Percentiles rank a stretch among this genome's conserved stretches.
phyloP scores from a whole-genome alignment of 305 asterid genomes.

The Rubia tinctorum region DNA sequence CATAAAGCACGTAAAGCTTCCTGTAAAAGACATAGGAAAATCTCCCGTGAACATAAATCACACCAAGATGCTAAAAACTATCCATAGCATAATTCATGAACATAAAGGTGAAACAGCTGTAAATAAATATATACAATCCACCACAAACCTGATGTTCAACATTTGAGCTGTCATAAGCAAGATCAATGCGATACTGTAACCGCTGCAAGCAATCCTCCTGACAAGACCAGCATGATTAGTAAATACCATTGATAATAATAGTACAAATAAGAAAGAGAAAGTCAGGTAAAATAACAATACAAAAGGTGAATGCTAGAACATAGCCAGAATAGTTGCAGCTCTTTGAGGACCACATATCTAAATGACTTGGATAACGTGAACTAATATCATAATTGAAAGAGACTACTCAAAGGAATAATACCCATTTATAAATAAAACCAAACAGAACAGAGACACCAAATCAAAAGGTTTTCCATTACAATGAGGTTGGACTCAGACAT shows the following conservation, averaged over 20 bases:
- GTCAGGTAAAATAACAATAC: slow-evolving; percentile 1
- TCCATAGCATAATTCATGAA: slow-evolving; percentile 6
- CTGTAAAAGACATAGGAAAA: slow-evolving; percentile 33
- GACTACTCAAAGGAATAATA: too few species aligned
- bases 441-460: too few species aligned
- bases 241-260: neutral
- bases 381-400: neutral
- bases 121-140: slow-evolving; percentile 1
- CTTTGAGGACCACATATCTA: neutral
- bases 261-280: slow-evolving; percentile 10
- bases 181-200: slow-evolving; percentile 82
- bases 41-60: neutral
- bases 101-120: neutral
- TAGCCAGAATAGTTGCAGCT: neutral
- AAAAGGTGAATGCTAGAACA: slow-evolving; percentile 8
- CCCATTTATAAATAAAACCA: too few species aligned
- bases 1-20: slow-evolving; percentile 85
- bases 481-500: neutral
- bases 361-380: neutral
- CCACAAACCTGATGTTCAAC: slow-evolving; percentile 84
- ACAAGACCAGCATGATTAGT: slow-evolving; percentile 24
- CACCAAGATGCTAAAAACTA: neutral
- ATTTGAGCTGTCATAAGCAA: slow-evolving; percentile 72
- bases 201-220: slow-evolving; percentile 91
- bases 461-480: too few species aligned